A percentile compares a stretch with the other conserved stretches of the same genome.
These are phyloP conservation scores for Apostasia shenzhenica DNA, from an alignment of 106 monocot species.

Conservation along the genomic window DNA sequence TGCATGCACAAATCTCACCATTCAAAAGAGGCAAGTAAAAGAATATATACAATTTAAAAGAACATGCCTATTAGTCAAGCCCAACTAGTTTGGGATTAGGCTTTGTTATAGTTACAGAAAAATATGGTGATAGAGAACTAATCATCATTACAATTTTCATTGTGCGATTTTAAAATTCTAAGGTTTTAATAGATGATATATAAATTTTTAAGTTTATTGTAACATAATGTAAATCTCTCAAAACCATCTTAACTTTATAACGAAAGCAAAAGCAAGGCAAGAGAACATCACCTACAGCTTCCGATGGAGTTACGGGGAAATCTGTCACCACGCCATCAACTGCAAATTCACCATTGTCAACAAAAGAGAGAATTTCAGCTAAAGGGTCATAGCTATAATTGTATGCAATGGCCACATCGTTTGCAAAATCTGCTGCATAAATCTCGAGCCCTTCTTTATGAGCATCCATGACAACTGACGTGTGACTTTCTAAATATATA, in stretches of 20 bases:
- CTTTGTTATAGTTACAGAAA: too few species aligned
- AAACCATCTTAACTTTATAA: not conserved
- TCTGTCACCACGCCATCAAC: slow-evolving; percentile 86
- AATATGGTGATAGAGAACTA: too few species aligned
- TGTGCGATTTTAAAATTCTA: too few species aligned
- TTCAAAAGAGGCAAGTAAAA: too few species aligned
- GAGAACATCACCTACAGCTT: slow-evolving; percentile 59
- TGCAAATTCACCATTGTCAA: slow-evolving; percentile 69
- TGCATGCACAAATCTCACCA: too few species aligned
- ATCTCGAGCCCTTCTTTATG: slow-evolving; percentile 76
- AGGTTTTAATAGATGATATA: too few species aligned
- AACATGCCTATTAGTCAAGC: too few species aligned
- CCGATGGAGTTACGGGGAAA: slow-evolving; percentile 70
- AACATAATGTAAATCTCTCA: too few species aligned
- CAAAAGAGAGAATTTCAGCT: slow-evolving; percentile 50
- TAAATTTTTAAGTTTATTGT: too few species aligned
- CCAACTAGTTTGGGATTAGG: too few species aligned
- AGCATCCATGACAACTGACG: slow-evolving; percentile 63
- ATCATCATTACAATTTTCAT: too few species aligned
- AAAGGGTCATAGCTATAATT: slow-evolving; percentile 91
- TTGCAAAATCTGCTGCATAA: slow-evolving; percentile 72
- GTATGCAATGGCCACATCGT: slow-evolving; percentile 57
- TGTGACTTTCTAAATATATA: slow-evolving; percentile 43
- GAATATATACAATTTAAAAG: too few species aligned
- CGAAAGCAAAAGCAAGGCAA: slow-evolving; percentile 1